Evolutionary conservation across 352 stramenopile genomes (phyloP).

Genomic region (Sclerospora graminicola): DNA sequence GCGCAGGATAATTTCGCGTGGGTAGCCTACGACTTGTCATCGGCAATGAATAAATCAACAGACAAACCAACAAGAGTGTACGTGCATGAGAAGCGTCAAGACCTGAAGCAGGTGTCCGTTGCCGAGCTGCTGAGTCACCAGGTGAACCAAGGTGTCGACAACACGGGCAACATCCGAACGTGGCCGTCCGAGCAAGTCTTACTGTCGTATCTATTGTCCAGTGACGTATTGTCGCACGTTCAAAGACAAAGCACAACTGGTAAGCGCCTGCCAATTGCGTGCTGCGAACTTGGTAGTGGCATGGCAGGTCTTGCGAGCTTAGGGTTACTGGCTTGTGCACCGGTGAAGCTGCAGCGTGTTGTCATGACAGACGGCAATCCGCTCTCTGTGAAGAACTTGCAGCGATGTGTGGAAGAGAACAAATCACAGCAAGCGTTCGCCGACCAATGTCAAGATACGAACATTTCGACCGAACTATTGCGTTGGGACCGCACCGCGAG

Average conservation of each 20-base stretch:
- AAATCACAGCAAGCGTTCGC: constrained; percentile 13
- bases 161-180: constrained; percentile 83
- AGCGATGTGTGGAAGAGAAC: constrained; percentile 54
- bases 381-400: constrained; percentile 52
- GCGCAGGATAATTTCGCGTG: constrained; percentile 35
- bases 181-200: constrained; percentile 77
- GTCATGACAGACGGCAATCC: constrained; percentile 74
- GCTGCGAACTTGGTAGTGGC: constrained; percentile 63
- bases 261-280: constrained; percentile 17
- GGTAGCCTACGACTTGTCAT: constrained; percentile 29
- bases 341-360: constrained; percentile 28
- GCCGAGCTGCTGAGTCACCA: constrained; percentile 66
- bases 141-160: constrained; percentile 73
- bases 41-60: background rate
- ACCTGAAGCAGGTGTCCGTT: constrained; percentile 35
- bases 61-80: constrained; percentile 8
- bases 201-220: constrained; percentile 49
- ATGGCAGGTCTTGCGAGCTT: constrained; percentile 71
- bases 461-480: constrained; percentile 34
- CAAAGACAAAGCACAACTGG: constrained; percentile 1
- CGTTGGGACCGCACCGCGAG: constrained; percentile 47
- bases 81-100: constrained; percentile 68
- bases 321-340: constrained; percentile 41
- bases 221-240: constrained; percentile 20
- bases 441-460: background rate